These are phyloP conservation scores for Spathaspora arborariae DNA, from an alignment of 805 yeast genomes.

Conservation along the genomic window DNA sequence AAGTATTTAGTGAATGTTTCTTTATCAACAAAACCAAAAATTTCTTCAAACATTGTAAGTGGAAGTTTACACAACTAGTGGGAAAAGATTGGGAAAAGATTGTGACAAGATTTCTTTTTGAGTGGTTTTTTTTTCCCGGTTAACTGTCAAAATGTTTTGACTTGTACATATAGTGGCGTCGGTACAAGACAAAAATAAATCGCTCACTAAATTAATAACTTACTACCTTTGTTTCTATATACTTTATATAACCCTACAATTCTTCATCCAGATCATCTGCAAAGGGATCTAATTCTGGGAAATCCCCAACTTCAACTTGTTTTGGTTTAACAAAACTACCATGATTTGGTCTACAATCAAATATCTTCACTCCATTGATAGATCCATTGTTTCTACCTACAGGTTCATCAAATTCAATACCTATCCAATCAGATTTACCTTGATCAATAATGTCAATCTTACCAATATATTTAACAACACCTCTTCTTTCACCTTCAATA, in stretches of 20 bases:
- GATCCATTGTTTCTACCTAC: constrained; percentile 84
- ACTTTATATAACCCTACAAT: neutral
- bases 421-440: constrained; percentile 63
- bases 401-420: constrained; percentile 82
- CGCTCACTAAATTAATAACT: neutral
- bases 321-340: constrained; percentile 79
- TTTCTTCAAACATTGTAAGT: constrained; percentile 12
- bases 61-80: too few species aligned
- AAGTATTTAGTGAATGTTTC: constrained; percentile 44
- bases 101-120: neutral
- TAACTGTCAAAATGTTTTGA: neutral
- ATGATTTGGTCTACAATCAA: constrained; percentile 52
- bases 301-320: constrained; percentile 67
- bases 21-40: constrained; percentile 33
- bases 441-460: constrained; percentile 54
- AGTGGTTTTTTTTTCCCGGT: neutral
- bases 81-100: too few species aligned
- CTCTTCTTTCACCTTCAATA: constrained; percentile 54
- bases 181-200: neutral
- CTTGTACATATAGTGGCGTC: neutral
- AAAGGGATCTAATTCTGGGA: constrained; percentile 45
- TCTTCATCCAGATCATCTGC: constrained; percentile 44
- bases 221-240: neutral
- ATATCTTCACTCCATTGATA: constrained; percentile 57
- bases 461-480: constrained; percentile 71